Evolutionary conservation across 805 yeast genomes (phyloP), one percentile per base, ranked within the genome.

Genomic region (Kazachstania taianensis): DNA sequence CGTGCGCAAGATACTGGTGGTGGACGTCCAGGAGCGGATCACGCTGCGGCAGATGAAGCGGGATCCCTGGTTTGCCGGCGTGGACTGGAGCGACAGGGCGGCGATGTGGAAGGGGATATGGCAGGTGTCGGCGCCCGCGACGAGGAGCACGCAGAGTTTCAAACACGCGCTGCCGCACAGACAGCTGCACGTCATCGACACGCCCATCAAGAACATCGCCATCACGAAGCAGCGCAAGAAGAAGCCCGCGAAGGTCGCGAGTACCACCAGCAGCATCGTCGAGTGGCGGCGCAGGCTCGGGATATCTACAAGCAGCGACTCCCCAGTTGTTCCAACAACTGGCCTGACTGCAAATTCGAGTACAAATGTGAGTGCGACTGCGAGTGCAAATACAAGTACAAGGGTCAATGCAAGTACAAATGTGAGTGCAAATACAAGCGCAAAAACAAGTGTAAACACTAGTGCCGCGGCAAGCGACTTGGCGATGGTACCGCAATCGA

Each of bases 41-140:
- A 62, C 70, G 1, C 67, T 84, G 8, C 53, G 59, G 0, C 64
- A 67, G 32, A 70, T 89, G 35, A 75, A 82, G 57, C 46, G 48
- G 14, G 92, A 85, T 52, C 70, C 67, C 28, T 89, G 94, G 72
- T 84, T 87, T 49, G 65, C 66, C 26, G 67, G 63, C 8, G 57
- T 80, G 5, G 70, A 83, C 46, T 89, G 94, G 81, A 49, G 58
- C 14, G 74, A 81, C 43, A 72, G 72, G 41, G 69, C 71, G 29
- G 59, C 61, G 39, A 70, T 89, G 9, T 89, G 97, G 97, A 64
- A 66, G 25, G 60, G 69, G 34, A 70, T 89, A 9, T 87, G 96
- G 96, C 67, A 69, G 30, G 51, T 65, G 1, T n/a, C n/a, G n/a
- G n/a, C n/a, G n/a, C 25, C 25, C 8, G 25, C 25, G 12, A 22